Evolutionary conservation across 768 basidiomycete genomes (phyloP).

Genomic region (Boletus pseudo-olivaceus): DNA sequence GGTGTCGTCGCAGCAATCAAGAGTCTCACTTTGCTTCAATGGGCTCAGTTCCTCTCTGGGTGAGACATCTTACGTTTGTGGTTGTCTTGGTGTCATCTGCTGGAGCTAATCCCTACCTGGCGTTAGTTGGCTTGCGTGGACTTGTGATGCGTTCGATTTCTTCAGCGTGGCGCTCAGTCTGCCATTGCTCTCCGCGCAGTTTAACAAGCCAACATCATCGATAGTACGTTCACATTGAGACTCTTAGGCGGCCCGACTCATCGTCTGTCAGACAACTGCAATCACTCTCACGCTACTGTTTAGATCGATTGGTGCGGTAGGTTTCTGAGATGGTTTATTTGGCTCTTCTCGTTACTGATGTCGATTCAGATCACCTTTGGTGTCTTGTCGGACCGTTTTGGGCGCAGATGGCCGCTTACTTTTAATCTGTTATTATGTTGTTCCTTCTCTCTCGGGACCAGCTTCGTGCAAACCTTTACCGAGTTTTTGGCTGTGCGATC

Average conservation of each 20-base stretch:
- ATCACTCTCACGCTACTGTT: constrained; percentile 92
- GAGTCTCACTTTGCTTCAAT: constrained; percentile 50
- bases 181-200: constrained; percentile 45
- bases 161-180: constrained; percentile 71
- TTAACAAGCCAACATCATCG: constrained; percentile 39
- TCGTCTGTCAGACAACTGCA: constrained; percentile 53
- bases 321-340: constrained; percentile 12
- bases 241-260: neutral
- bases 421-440: constrained; percentile 68
- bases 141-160: constrained; percentile 83
- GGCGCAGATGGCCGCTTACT: constrained; percentile 91
- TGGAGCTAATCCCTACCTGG: neutral
- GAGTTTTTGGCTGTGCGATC: constrained; percentile 80
- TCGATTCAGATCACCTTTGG: constrained; percentile 63
- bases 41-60: constrained; percentile 59
- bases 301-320: constrained; percentile 70
- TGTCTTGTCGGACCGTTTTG: constrained; percentile 79
- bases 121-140: constrained; percentile 81
- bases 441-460: constrained; percentile 72
- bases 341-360: neutral
- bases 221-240: constrained; percentile 35
- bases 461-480: constrained; percentile 72
- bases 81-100: neutral
- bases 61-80: constrained; percentile 16
- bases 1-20: constrained; percentile 43